Evolutionary conservation across 257 asterid species (phyloP).

Genomic region (Echites panduratus): DNA sequence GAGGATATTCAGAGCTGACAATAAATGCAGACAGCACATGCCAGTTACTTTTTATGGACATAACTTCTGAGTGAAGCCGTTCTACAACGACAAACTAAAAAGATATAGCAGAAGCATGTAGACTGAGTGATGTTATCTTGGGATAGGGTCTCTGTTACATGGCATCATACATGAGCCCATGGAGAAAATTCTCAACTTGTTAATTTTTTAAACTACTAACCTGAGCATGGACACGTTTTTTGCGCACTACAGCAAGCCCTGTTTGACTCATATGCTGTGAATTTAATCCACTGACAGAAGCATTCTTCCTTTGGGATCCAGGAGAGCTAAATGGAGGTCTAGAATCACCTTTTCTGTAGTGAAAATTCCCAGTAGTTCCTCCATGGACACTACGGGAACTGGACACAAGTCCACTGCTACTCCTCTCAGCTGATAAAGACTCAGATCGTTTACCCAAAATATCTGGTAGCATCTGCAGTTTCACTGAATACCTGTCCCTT

Average conservation of each 20-base stretch:
- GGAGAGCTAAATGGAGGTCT: conserved; percentile 31
- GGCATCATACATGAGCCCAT: background rate
- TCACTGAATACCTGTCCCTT: conserved; percentile 59
- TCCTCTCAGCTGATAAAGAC: conserved; percentile 43
- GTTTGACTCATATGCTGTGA: conserved; percentile 60
- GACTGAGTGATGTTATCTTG: background rate
- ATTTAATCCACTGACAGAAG: conserved; percentile 41
- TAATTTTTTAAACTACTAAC: conserved; percentile 27
- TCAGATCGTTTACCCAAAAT: conserved; percentile 40
- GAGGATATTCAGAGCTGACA: background rate
- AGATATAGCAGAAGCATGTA: background rate
- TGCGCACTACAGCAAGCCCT: conserved; percentile 55
- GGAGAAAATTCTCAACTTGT: conserved; percentile 7
- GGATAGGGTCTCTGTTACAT: background rate
- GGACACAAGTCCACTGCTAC: conserved; percentile 34
- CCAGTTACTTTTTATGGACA: background rate
- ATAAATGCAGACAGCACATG: background rate
- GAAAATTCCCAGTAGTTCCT: conserved; percentile 40
- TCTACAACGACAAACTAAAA: background rate
- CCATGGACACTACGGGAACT: conserved; percentile 49
- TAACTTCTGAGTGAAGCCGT: background rate
- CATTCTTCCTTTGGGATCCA: conserved; percentile 45
- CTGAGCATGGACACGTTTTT: conserved; percentile 79
- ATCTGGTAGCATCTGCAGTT: conserved; percentile 50
- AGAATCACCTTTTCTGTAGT: conserved; percentile 42